A percentile compares a stretch with the other conserved stretches of the same genome.
Conservation (phyloP, 2,329 filamentous ascomycete species). For the Aureobasidium namibiae region DNA sequence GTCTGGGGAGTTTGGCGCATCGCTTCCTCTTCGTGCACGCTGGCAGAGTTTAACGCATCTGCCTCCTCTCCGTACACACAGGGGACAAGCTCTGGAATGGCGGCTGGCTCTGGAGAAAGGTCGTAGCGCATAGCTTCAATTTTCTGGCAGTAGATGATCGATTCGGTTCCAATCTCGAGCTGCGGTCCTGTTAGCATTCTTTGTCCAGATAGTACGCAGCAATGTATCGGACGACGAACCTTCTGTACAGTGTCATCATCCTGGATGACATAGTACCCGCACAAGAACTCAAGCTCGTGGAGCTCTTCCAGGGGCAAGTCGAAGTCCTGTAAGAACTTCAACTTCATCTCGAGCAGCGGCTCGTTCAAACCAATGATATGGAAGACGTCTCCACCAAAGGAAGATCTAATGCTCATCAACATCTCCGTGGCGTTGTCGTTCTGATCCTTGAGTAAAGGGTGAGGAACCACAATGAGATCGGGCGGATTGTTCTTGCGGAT, state of each 20-base stretch:
- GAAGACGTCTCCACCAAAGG: neutral
- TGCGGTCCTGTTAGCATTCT: neutral
- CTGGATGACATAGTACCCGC: neutral
- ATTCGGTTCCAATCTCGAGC: neutral
- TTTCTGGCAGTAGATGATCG: neutral
- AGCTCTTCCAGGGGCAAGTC: neutral
- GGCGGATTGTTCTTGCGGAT: no score
- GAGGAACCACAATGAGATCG: neutral
- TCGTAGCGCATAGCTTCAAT: neutral
- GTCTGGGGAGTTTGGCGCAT: no score
- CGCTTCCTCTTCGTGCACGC: no score
- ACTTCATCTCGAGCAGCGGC: neutral
- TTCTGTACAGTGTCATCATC: neutral
- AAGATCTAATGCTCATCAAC: neutral
- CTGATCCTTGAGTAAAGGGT: neutral
- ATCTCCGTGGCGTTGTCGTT: neutral
- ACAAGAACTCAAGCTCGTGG: neutral
- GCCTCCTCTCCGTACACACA: no score
- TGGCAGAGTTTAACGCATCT: no score
- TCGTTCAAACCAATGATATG: neutral
- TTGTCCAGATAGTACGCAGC: no score
- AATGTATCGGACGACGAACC: neutral
- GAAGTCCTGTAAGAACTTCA: neutral
- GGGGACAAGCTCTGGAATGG: no score
- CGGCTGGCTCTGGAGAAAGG: no score